A percentile compares a stretch with the other conserved stretches of the same genome.
Conservation (phyloP, 148 eudicot species). For the Camellia japonica region DNA sequence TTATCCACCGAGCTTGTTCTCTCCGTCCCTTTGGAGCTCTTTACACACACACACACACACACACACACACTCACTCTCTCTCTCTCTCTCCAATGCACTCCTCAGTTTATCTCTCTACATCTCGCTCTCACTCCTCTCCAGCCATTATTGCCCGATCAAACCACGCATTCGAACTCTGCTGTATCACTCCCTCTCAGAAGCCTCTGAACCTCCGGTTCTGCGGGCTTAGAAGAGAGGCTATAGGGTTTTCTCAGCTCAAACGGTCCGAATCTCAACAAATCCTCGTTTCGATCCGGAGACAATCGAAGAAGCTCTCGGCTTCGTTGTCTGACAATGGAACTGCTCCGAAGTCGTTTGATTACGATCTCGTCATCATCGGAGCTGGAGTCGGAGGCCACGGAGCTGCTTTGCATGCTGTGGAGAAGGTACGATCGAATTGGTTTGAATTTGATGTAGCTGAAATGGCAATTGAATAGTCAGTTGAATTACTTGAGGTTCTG, state of each 20-base stretch:
- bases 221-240: slow-evolving; percentile 15
- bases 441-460: neutral
- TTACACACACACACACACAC: neutral
- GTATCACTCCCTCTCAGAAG: neutral
- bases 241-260: slow-evolving; percentile 2
- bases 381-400: slow-evolving; percentile 46
- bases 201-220: slow-evolving; percentile 14
- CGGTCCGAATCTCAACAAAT: neutral
- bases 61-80: neutral
- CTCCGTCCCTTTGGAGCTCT: neutral
- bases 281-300: neutral
- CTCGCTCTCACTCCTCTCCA: neutral
- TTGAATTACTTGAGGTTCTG: neutral
- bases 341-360: slow-evolving; percentile 26
- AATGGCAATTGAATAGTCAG: neutral
- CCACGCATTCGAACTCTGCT: neutral
- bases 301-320: slow-evolving; percentile 11
- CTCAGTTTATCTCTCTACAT: neutral
- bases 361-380: slow-evolving; percentile 38
- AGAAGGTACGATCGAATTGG: slow-evolving; percentile 19
- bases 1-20: neutral
- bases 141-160: neutral
- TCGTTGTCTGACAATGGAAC: slow-evolving; percentile 20
- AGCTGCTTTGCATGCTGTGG: slow-evolving; percentile 41
- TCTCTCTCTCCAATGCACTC: slow-evolving; percentile 5